Conservation (phyloP, 2,329 filamentous ascomycete species). For the Penicillium hordei region DNA sequence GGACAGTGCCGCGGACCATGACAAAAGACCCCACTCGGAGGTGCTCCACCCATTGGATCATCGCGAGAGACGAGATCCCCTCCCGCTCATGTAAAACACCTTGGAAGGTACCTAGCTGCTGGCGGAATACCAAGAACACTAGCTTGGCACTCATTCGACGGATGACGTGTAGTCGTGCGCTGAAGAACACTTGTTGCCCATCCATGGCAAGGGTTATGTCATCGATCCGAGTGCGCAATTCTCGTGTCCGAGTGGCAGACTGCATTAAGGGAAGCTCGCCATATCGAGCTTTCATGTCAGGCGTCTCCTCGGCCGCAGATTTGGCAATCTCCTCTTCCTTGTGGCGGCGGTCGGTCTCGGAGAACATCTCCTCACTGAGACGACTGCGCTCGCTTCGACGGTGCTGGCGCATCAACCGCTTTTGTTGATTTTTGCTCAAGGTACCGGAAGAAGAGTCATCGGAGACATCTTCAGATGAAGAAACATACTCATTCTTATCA, state of each 20-base stretch:
- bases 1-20: constrained; percentile 70
- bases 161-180: constrained; percentile 73
- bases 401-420: constrained; percentile 43
- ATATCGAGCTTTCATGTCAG: constrained; percentile 60
- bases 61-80: constrained; percentile 65
- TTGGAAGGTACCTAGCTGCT: constrained; percentile 80
- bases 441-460: constrained; percentile 38
- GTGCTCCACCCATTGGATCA: constrained; percentile 85
- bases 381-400: constrained; percentile 42
- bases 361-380: constrained; percentile 46
- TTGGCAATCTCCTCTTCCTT: constrained; percentile 46
- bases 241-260: constrained; percentile 53
- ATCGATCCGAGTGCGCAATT: constrained; percentile 52
- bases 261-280: constrained; percentile 59
- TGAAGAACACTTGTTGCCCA: constrained; percentile 64
- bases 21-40: constrained; percentile 76
- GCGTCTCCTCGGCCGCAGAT: constrained; percentile 56
- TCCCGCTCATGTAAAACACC: constrained; percentile 68
- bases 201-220: constrained; percentile 53
- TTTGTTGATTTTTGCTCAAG: constrained; percentile 49
- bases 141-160: constrained; percentile 78
- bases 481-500: constrained; percentile 40
- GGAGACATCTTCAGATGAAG: constrained; percentile 46
- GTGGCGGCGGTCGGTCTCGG: constrained; percentile 42
- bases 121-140: constrained; percentile 82